Conservation (phyloP, 768 basidiomycete species). For the Hygrophorus russula region DNA sequence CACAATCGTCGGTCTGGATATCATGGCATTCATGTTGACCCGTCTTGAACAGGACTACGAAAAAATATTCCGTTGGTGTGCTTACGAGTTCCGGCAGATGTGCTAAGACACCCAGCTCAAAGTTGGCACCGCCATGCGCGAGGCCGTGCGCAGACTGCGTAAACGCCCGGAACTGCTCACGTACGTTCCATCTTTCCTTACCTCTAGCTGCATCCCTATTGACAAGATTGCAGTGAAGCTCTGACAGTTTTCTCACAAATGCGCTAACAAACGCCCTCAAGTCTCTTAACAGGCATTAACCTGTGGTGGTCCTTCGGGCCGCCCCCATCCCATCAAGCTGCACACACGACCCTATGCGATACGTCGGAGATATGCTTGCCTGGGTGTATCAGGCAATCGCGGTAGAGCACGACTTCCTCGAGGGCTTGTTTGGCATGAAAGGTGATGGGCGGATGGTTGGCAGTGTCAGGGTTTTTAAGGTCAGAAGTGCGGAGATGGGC, state of each 20-base stretch:
- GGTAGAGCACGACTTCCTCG: no score
- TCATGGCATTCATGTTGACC: constrained; percentile 72
- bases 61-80: constrained; percentile 79
- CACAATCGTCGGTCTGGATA: constrained; percentile 53
- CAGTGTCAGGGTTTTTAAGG: no score
- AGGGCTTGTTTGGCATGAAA: no score
- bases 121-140: constrained; percentile 29
- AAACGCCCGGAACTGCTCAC: no score
- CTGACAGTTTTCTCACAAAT: constrained; percentile 68
- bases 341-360: constrained; percentile 97
- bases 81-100: constrained; percentile 74
- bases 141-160: no score
- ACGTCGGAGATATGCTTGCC: no score
- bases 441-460: no score
- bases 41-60: constrained; percentile 85
- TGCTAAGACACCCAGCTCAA: constrained; percentile 68
- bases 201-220: not conserved
- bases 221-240: constrained; percentile 38
- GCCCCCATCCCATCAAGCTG: constrained; percentile 89
- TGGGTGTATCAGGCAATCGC: no score
- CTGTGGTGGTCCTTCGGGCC: constrained; percentile 72
- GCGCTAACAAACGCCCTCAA: constrained; percentile 69
- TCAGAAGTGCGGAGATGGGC: no score
- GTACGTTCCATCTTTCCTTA: no score
- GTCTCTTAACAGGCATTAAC: constrained; percentile 82